Conservation (phyloP, 2,329 filamentous ascomycete genomes). For the Monilinia fructigena region DNA sequence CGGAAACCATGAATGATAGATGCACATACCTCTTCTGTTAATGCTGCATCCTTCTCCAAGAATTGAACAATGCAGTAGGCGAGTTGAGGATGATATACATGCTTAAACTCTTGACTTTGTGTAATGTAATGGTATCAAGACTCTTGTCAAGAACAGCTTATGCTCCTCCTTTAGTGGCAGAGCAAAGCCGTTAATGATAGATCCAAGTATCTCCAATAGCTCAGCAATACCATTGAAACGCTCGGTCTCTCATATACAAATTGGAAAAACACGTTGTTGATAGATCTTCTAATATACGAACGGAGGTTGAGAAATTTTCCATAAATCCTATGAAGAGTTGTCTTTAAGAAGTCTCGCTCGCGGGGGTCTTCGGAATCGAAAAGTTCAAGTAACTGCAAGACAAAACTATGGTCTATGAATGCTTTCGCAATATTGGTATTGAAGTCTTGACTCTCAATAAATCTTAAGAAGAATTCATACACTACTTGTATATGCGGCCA, state of each 20-base stretch:
- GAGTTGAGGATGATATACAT: slow-evolving; percentile 98
- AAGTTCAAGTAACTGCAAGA: slow-evolving; percentile 91
- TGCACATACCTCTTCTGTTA: slow-evolving; percentile 84
- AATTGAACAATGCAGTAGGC: slow-evolving; percentile 99
- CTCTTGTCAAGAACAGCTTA: slow-evolving; percentile 93
- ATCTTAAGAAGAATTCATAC: slow-evolving; percentile 97
- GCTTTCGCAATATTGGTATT: slow-evolving; percentile 99
- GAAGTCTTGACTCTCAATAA: slow-evolving; percentile 99
- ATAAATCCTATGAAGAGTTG: slow-evolving; percentile 95
- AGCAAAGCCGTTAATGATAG: slow-evolving; percentile 98
- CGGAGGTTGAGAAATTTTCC: slow-evolving; percentile 97
- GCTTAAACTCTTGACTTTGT: slow-evolving; percentile 98
- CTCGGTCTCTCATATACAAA: slow-evolving; percentile 98
- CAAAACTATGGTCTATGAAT: slow-evolving; percentile 97
- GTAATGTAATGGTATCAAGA: slow-evolving; percentile 90
- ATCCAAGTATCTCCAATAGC: slow-evolving; percentile 91
- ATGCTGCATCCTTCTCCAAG: slow-evolving; percentile 91
- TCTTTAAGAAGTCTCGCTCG: slow-evolving; percentile 97
- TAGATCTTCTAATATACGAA: slow-evolving; percentile 95
- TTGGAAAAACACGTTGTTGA: slow-evolving; percentile 99
- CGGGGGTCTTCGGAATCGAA: slow-evolving; percentile 98
- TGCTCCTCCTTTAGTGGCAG: slow-evolving; percentile 97
- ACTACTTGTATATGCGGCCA: slow-evolving; percentile 99
- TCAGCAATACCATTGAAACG: slow-evolving; percentile 98
- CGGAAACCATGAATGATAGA: neutral